Base-by-base conservation (phyloP, 352 stramenopile genomes). In the Phytopythium delawarense region DNA sequence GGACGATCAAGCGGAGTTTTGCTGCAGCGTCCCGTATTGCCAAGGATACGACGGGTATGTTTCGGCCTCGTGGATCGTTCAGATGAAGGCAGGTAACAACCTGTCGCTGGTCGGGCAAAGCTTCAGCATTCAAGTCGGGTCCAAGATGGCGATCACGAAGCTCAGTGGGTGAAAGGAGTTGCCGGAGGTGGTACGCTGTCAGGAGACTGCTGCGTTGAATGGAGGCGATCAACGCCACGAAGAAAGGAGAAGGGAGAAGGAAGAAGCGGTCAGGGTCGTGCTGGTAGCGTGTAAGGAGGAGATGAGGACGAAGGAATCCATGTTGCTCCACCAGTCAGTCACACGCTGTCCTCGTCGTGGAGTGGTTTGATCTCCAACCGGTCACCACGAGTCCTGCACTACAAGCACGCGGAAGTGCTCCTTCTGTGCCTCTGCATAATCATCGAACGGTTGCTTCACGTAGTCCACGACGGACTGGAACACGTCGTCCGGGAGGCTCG, bases 341-440 rank as follows among this genome's bases (percentile, higher is more conserved):
- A n/a, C n/a, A n/a, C n/a, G n/a, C n/a, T n/a, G n/a, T n/a, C n/a
- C 15, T 5, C 37, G 5, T 44, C 12, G 9, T 18, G 37, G 37
- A 4, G 9, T 44, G 9, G 37, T 44, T 44, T 44, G 37, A 44
- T 44, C 32, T 9, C 32, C 32, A 37, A 44, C 9, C 37, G 12
- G 9, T 44, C 48, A 35, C 48, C 48, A 53, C 21, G 48, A 53
- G 32, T 53, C 48, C 21, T 53, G 21, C 48, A 35, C 28, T 11
- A 48, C 20, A 7, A 53, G 48, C 48, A 53, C 48, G 32, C 48
- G 21, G 28, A 53, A 53, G 12, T 35, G 48, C 48, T 53, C 48
- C 18, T 53, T 53, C 48, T 53, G 48, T 23, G 48, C 48, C 48
- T 53, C 48, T 4, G 48, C 48, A 4, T 34, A 21, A n/a, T 53